These are phyloP conservation scores for Fusarium sp. DNA, from an alignment of 2,329 filamentous ascomycete species.

Conservation along the genomic window DNA sequence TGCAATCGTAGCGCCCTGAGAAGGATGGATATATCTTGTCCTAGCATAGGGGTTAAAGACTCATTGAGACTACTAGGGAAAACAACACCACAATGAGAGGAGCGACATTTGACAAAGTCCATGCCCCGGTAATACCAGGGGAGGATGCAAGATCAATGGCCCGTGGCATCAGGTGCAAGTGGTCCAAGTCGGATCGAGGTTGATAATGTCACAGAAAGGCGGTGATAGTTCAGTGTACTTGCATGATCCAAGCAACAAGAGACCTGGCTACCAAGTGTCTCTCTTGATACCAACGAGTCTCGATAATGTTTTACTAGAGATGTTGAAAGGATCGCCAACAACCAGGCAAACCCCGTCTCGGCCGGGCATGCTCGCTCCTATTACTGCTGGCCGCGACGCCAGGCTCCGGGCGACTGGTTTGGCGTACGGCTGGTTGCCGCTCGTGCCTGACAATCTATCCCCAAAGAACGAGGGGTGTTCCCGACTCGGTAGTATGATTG, in stretches of 20 bases:
- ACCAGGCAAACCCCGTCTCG: conserved; percentile 20
- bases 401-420: conserved; percentile 40
- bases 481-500: conserved; percentile 8
- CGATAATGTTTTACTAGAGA: conserved; percentile 5
- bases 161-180: conserved; percentile 4
- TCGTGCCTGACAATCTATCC: conserved; percentile 43
- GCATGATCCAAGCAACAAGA: conserved; percentile 15
- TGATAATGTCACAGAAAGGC: conserved; percentile 10
- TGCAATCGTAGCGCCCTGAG: not conserved
- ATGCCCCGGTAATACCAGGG: not conserved
- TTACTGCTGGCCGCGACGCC: conserved; percentile 23
- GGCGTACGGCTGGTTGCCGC: conserved; percentile 34
- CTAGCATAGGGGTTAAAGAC: not conserved
- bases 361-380: conserved; percentile 24
- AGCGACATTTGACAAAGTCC: not conserved
- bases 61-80: not conserved
- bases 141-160: conserved; percentile 7
- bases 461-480: conserved; percentile 22
- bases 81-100: not conserved
- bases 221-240: conserved; percentile 29
- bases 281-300: conserved; percentile 6
- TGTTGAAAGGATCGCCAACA: conserved; percentile 11
- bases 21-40: not conserved
- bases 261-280: no score
- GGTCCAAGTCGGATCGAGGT: conserved; percentile 10